phyloP scores from a whole-genome alignment of 176 grass and related monocot genomes.

The Otatea glauca region DNA sequence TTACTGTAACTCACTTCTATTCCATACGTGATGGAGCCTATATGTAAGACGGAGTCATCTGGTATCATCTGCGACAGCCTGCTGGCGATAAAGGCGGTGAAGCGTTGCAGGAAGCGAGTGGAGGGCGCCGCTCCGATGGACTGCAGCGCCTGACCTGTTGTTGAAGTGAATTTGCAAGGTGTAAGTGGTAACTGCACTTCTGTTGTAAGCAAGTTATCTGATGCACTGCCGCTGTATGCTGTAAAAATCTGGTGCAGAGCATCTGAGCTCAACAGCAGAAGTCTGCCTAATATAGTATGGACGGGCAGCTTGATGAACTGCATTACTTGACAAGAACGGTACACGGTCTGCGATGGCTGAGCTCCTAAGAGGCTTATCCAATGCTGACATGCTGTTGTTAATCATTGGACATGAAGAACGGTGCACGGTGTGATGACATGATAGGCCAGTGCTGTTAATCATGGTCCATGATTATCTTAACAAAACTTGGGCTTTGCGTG shows the following conservation, averaged over 20 bases:
- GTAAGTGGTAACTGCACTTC: not conserved
- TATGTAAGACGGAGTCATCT: too few relatives aligned
- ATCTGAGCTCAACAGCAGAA: not conserved
- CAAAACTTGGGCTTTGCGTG: not conserved
- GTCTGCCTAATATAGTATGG: not conserved
- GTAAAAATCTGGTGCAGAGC: not conserved
- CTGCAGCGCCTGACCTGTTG: not conserved
- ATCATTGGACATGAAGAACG: too few relatives aligned
- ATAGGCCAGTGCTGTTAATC: not conserved
- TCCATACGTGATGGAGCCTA: too few relatives aligned
- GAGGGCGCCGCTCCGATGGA: conserved; percentile 30
- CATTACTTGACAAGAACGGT: too few relatives aligned
- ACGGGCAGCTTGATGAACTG: too few relatives aligned
- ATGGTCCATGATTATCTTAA: not conserved
- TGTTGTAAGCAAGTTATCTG: not conserved
- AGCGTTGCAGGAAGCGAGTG: conserved; percentile 27
- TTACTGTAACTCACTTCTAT: too few relatives aligned
- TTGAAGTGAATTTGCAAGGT: not conserved
- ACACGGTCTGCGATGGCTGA: not conserved
- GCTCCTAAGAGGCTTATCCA: too few relatives aligned
- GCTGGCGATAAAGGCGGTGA: conserved; percentile 63
- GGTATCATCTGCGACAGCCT: conserved; percentile 52
- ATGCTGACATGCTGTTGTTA: too few relatives aligned
- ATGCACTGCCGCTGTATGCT: not conserved
- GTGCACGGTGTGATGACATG: too few relatives aligned